A percentile compares a stretch with the other conserved stretches of the same genome.
Conservation (phyloP, 352 stramenopile species). For the Phytophthora melonis region DNA sequence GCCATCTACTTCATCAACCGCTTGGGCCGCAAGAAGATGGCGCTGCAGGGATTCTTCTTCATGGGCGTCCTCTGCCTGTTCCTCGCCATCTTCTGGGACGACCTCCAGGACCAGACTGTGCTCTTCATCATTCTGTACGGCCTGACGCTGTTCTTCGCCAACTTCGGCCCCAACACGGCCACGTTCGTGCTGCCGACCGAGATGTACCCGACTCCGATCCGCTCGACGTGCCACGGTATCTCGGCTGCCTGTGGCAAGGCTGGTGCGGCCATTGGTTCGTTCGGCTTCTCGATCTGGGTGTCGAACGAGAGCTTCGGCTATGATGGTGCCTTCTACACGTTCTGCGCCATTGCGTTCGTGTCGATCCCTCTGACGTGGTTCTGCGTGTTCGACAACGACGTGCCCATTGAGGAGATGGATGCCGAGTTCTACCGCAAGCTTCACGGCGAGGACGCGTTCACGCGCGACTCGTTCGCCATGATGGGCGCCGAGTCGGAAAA, state of each 20-base stretch:
- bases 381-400: constrained; percentile 68
- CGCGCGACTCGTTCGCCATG: constrained; percentile 10
- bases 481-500: constrained; percentile 23
- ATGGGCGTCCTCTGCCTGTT: constrained; percentile 70
- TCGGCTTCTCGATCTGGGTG: constrained; percentile 37
- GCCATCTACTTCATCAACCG: constrained; percentile 74
- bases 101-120: constrained; percentile 55
- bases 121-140: constrained; percentile 80
- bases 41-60: constrained; percentile 72
- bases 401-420: constrained; percentile 33
- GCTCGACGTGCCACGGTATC: constrained; percentile 89
- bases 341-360: constrained; percentile 67
- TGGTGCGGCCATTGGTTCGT: constrained; percentile 30
- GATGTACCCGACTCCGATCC: constrained; percentile 83
- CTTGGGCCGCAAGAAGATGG: constrained; percentile 70
- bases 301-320: constrained; percentile 33
- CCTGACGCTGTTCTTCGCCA: constrained; percentile 81
- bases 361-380: constrained; percentile 51
- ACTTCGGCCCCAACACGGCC: constrained; percentile 88
- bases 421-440: constrained; percentile 19
- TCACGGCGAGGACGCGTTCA: constrained; percentile 5
- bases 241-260: constrained; percentile 26
- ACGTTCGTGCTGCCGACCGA: constrained; percentile 91
- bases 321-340: constrained; percentile 36
- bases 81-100: constrained; percentile 66